A percentile compares a stretch with the other conserved stretches of the same genome.
Evolutionary conservation across 371 early-diverging fungal genomes (phyloP).

Genomic region (Encephalitozoon intestinalis): DNA sequence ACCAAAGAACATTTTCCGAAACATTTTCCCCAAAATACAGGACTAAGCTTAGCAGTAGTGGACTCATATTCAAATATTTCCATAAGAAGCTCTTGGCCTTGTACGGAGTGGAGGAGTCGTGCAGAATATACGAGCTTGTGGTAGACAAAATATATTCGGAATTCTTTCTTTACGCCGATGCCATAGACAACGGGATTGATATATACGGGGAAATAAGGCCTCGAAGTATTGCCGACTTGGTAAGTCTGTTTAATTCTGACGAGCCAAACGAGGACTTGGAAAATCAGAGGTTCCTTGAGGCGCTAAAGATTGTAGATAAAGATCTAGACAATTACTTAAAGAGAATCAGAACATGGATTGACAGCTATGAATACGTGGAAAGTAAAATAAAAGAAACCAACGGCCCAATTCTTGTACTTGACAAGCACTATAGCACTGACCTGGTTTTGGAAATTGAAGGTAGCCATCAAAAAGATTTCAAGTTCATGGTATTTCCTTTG

Average conservation of each 20-base stretch:
- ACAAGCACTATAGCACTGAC: not conserved
- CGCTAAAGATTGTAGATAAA: constrained; percentile 37
- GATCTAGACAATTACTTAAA: constrained; percentile 47
- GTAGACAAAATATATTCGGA: constrained; percentile 46
- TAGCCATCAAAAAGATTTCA: constrained; percentile 31
- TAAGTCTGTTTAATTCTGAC: constrained; percentile 3
- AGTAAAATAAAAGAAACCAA: not conserved
- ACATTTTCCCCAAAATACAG: constrained; percentile 69
- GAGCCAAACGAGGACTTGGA: constrained; percentile 1
- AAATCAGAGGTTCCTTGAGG: constrained; percentile 31
- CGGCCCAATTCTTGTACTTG: constrained; percentile 30
- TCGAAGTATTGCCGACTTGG: constrained; percentile 39
- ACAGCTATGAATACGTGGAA: constrained; percentile 12
- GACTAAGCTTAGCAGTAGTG: constrained; percentile 79
- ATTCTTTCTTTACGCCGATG: constrained; percentile 57
- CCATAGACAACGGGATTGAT: constrained; percentile 58
- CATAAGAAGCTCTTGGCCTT: constrained; percentile 45
- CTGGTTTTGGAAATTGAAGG: constrained; percentile 39
- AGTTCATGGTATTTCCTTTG: constrained; percentile 27
- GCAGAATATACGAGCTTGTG: constrained; percentile 15
- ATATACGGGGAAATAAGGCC: constrained; percentile 29
- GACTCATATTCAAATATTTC: constrained; percentile 71
- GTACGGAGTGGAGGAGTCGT: not conserved
- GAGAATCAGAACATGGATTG: constrained; percentile 11
- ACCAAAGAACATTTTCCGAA: constrained; percentile 82